These are phyloP conservation scores for Lactifluus hygrophoroides DNA, from an alignment of 768 basidiomycete genomes.

Conservation along the genomic window DNA sequence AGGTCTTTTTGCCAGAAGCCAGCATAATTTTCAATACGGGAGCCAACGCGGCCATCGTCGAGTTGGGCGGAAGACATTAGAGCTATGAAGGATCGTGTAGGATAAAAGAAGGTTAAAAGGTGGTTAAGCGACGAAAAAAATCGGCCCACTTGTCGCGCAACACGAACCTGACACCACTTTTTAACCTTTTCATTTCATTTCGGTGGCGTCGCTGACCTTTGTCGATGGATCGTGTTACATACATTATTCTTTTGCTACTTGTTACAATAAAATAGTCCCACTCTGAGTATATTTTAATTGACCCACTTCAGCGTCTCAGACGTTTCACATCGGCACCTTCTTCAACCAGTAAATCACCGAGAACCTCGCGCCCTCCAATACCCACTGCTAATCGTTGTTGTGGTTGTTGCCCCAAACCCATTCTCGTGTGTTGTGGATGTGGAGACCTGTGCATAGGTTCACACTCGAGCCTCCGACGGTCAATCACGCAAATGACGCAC, in stretches of 20 bases:
- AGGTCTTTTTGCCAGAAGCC: constrained; percentile 88
- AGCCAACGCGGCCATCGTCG: constrained; percentile 32
- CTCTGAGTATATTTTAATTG: no score
- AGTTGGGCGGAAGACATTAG: constrained; percentile 19
- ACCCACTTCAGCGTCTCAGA: constrained; percentile 7
- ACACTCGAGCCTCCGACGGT: neutral
- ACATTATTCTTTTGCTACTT: no score
- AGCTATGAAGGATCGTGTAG: neutral
- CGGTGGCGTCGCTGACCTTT: no score
- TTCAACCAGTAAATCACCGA: constrained; percentile 8
- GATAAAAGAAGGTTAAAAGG: constrained; percentile 1
- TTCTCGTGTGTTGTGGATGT: neutral
- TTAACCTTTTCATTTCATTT: neutral
- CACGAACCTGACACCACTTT: neutral
- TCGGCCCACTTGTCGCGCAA: no score
- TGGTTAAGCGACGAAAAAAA: neutral
- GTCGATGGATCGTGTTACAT: no score
- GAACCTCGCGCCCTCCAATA: constrained; percentile 2
- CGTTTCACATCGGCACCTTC: constrained; percentile 17
- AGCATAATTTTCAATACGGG: constrained; percentile 78
- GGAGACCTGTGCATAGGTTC: neutral
- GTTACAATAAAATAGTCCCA: no score
- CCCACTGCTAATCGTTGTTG: neutral
- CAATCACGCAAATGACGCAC: neutral
- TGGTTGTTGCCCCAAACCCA: constrained; percentile 8